Evolutionary conservation across 148 eudicot genomes (phyloP).

Genomic region (Rhododendron kiyosumense): DNA sequence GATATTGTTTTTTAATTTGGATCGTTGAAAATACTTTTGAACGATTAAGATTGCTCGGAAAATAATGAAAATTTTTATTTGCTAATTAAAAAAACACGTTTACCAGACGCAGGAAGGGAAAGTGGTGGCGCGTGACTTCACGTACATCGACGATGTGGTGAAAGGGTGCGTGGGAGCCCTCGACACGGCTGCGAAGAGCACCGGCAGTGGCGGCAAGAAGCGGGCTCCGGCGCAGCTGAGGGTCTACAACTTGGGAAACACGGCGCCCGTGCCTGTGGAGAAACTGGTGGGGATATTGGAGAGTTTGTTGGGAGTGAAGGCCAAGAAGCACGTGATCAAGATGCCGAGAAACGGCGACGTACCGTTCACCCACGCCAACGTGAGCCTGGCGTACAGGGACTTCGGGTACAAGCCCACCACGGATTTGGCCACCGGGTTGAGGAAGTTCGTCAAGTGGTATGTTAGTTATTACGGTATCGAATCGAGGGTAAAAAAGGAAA

Average conservation of each 20-base stretch:
- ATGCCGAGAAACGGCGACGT: slow-evolving; percentile 98
- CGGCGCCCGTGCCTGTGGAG: slow-evolving; percentile 74
- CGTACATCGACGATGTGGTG: slow-evolving; percentile 82
- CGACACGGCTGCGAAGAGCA: slow-evolving; percentile 94
- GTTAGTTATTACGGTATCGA: slow-evolving; percentile 74
- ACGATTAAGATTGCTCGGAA: fast-evolving
- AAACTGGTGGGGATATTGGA: slow-evolving; percentile 69
- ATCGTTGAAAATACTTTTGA: too few relatives aligned
- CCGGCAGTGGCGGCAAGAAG: slow-evolving; percentile 94
- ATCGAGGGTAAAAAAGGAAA: slow-evolving; percentile 61
- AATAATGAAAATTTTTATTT: too few relatives aligned
- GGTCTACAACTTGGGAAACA: slow-evolving; percentile 84
- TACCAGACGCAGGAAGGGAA: slow-evolving; percentile 59
- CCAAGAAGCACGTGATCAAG: slow-evolving; percentile 67
- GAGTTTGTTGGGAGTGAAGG: slow-evolving; percentile 52
- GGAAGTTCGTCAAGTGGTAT: slow-evolving; percentile 94
- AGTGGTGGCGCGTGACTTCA: slow-evolving; percentile 94
- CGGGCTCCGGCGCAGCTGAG: slow-evolving; percentile 70
- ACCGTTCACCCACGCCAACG: slow-evolving; percentile 90
- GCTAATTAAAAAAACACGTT: background rate
- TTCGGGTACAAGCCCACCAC: slow-evolving; percentile 89
- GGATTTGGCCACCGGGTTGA: slow-evolving; percentile 70
- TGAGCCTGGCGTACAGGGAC: slow-evolving; percentile 64
- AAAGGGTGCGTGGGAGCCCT: slow-evolving; percentile 83
- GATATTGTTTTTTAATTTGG: too few relatives aligned